These are phyloP conservation scores for Hyphodiscus sp. DNA, from an alignment of 2,329 filamentous ascomycete species.

Conservation along the genomic window DNA sequence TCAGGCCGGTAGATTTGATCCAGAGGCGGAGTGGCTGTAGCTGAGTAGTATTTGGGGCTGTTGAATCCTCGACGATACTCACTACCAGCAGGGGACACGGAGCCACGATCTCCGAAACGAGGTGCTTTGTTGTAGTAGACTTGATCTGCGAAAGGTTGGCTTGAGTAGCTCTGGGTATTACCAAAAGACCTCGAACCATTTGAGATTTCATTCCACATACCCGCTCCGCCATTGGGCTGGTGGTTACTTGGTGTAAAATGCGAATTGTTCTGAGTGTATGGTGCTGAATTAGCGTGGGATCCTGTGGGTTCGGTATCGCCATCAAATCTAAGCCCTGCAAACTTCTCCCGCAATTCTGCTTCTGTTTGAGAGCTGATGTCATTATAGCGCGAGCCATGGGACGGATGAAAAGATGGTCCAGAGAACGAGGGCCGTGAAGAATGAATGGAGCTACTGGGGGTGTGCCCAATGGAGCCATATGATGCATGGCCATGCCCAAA, in stretches of 20 bases:
- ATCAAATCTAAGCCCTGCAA: slow-evolving; percentile 21
- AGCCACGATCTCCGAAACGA: slow-evolving; percentile 23
- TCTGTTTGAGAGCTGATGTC: slow-evolving; percentile 21
- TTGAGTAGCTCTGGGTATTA: slow-evolving; percentile 22
- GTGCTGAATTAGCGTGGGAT: slow-evolving; percentile 18
- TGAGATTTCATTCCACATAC: slow-evolving; percentile 24
- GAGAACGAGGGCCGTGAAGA: slow-evolving; percentile 40
- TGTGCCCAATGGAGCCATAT: slow-evolving; percentile 32
- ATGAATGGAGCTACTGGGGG: slow-evolving; percentile 39
- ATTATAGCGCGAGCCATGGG: slow-evolving; percentile 31
- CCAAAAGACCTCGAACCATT: slow-evolving; percentile 20
- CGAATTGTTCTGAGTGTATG: slow-evolving; percentile 24
- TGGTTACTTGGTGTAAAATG: slow-evolving; percentile 20
- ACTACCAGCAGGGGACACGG: slow-evolving; percentile 27
- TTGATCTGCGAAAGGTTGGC: slow-evolving; percentile 26
- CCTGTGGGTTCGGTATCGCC: slow-evolving; percentile 19
- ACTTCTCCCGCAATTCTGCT: slow-evolving; percentile 24
- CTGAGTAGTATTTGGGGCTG: slow-evolving; percentile 27
- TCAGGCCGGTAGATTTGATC: slow-evolving; percentile 25
- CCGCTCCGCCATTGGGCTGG: slow-evolving; percentile 17
- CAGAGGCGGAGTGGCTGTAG: slow-evolving; percentile 21
- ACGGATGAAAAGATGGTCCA: slow-evolving; percentile 41
- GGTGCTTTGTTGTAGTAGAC: slow-evolving; percentile 23
- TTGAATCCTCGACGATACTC: slow-evolving; percentile 28
- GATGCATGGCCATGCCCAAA: slow-evolving; percentile 17